phyloP scores from a whole-genome alignment of 306 rosid species.

The Inga leiocalycina region DNA sequence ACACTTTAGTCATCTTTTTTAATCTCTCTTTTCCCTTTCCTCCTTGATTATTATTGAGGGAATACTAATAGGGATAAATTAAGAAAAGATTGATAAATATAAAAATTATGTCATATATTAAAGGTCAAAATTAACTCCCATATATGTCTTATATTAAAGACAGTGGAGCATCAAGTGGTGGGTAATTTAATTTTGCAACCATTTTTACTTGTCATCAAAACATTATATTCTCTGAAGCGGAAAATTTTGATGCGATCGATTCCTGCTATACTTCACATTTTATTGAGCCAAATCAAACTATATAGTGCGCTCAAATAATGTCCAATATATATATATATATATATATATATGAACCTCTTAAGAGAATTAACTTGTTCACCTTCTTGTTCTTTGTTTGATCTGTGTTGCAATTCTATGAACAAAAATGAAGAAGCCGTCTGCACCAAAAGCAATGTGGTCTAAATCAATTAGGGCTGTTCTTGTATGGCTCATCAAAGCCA shows the following conservation, averaged over 20 bases:
- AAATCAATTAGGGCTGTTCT: conserved; percentile 1
- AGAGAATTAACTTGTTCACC: neutral
- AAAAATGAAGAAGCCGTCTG: neutral
- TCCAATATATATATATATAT: neutral
- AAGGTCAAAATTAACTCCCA: too few species aligned
- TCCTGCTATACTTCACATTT: neutral
- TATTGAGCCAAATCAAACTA: neutral
- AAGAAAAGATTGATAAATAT: too few species aligned
- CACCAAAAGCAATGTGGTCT: conserved; percentile 9
- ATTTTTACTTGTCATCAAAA: neutral
- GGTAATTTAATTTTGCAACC: neutral
- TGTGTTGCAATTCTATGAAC: neutral
- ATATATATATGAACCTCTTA: neutral
- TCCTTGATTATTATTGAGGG: too few species aligned
- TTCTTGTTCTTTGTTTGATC: neutral
- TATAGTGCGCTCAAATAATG: neutral
- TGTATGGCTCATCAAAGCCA: conserved; percentile 9
- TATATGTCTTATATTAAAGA: too few species aligned
- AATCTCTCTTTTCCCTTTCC: too few species aligned
- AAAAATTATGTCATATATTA: too few species aligned
- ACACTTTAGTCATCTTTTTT: too few species aligned
- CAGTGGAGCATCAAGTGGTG: neutral
- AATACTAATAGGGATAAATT: too few species aligned
- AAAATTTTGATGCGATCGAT: neutral
- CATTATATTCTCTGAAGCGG: neutral